Evolutionary conservation across 2,329 filamentous ascomycete genomes (phyloP).

Genomic region (Penicillium aurantiogriseum): DNA sequence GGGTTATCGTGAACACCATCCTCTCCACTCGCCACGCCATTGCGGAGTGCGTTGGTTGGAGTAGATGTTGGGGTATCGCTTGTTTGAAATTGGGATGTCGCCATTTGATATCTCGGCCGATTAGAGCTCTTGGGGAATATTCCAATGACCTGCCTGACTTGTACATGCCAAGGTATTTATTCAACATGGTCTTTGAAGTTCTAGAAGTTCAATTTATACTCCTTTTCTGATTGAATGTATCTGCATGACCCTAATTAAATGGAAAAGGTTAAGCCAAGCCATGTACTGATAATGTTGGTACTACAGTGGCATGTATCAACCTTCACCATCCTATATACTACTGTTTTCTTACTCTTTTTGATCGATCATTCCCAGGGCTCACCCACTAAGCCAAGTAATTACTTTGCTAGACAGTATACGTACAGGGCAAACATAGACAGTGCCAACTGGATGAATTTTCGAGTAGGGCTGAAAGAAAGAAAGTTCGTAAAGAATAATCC

Average conservation of each 20-base stretch:
- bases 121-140: background rate
- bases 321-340: background rate
- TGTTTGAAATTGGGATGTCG: background rate
- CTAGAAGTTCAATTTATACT: background rate
- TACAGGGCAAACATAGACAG: background rate
- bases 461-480: background rate
- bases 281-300: no score
- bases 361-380: background rate
- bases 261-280: background rate
- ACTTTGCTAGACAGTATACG: background rate
- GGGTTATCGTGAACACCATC: constrained; percentile 12
- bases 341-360: background rate
- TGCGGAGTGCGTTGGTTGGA: constrained; percentile 5
- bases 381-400: background rate
- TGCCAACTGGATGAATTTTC: background rate
- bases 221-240: background rate
- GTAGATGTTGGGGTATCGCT: background rate
- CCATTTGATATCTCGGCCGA: constrained; percentile 1
- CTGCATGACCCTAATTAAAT: background rate
- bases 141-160: background rate
- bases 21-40: constrained; percentile 23
- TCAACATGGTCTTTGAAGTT: background rate
- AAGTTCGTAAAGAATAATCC: background rate
- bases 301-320: background rate
- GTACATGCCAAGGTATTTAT: background rate